Evolutionary conservation across 192 early-diverging fungal species (phyloP).

Genomic region (Chytriomyces sp.): DNA sequence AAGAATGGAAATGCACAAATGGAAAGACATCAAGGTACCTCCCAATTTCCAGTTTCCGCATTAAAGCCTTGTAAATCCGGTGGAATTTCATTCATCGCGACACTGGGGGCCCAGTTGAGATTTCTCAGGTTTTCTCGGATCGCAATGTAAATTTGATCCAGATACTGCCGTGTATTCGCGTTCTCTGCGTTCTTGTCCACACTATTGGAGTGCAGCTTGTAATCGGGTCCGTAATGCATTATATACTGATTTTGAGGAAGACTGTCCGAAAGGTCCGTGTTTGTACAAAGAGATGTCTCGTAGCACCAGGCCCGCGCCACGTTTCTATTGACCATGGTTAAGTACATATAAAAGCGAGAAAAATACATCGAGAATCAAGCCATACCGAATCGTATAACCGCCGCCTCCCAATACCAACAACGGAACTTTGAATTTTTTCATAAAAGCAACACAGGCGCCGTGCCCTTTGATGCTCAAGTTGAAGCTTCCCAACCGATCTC

Average conservation of each 20-base stretch:
- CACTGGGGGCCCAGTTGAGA: conserved; percentile 76
- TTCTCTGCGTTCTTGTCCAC: conserved; percentile 77
- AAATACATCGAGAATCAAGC: neutral
- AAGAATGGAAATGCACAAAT: neutral
- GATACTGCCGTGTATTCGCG: conserved; percentile 80
- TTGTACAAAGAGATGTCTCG: conserved; percentile 85
- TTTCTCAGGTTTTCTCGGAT: conserved; percentile 69
- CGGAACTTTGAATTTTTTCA: conserved; percentile 89
- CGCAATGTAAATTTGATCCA: conserved; percentile 72
- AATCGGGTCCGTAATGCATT: conserved; percentile 91
- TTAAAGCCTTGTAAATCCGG: conserved; percentile 43
- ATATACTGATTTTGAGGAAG: conserved; percentile 89
- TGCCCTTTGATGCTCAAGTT: conserved; percentile 94
- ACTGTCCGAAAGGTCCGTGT: conserved; percentile 72
- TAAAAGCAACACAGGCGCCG: conserved; percentile 90
- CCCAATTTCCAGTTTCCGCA: conserved; percentile 39
- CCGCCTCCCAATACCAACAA: conserved; percentile 94
- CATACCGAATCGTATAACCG: conserved; percentile 88
- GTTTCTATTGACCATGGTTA: conserved; percentile 72
- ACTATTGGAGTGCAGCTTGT: conserved; percentile 79
- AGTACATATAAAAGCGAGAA: conserved; percentile 26
- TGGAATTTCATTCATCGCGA: conserved; percentile 83
- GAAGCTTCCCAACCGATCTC: conserved; percentile 92
- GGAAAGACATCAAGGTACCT: conserved; percentile 30
- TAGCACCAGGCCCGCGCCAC: conserved; percentile 94